Evolutionary conservation across 257 asterid species (phyloP), one percentile per base, ranked within the genome.

Genomic region (Fraxinus excelsior): DNA sequence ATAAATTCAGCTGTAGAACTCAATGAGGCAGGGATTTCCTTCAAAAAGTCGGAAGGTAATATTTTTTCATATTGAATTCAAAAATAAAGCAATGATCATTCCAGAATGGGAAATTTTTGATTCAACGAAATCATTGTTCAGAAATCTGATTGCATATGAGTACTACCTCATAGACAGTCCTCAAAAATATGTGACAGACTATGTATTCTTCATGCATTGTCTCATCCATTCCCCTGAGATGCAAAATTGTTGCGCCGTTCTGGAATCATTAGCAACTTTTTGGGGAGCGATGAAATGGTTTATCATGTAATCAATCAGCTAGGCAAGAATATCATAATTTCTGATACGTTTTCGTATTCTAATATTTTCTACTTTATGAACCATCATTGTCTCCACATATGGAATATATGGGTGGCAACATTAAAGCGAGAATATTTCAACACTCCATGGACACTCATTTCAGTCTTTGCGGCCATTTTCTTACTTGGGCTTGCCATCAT

Each of bases 1-100:
- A 72, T 76, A 65, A 28, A 35, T 34, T 80, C 80, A 3, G 67
- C 80, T 31, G 51, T 76, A 31, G 80, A 80, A 70, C 78, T 80
- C 21, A 32, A 32, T 65, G 74, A 80, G 70, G 84, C 70, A 4
- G 78, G 80, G 46, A 64, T 80, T 23, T 29, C 40, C 13, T 67
- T 80, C 13, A 70, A 70, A 64, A n/a, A 42, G 60, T 32, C 42
- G 14, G 66, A 25, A 29, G 37, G 68, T 1, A 37, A 19, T 62
- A 21, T 34, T 46, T 0, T 1, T 67, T 46, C 62, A 76, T 21
- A 64, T 76, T n/a, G 56, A 21, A 34, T 76, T 69, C 28, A 14
- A 0, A 7, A 35, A 49, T 14, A 67, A 74, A 7, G 38, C 37
- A 32, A 19, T 76, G n/a, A 16, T n/a, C 4, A 28, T 76, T 8